Conservation (phyloP, 2,329 filamentous ascomycete species). For the Ploettnerulaceae sp. region DNA sequence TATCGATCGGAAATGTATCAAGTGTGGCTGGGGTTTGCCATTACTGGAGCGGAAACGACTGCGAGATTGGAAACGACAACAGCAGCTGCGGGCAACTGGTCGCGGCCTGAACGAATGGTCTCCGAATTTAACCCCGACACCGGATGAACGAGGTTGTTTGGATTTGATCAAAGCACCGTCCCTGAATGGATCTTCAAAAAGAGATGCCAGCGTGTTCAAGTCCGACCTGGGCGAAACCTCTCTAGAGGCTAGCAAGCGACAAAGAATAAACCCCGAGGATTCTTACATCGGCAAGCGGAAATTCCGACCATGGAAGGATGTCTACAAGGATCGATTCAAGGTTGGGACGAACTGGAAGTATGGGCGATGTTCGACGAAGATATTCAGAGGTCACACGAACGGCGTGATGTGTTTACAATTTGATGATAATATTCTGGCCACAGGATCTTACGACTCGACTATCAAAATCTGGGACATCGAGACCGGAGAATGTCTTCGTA, state of each 20-base stretch:
- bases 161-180: constrained; percentile 9
- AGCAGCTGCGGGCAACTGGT: constrained; percentile 63
- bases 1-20: constrained; percentile 87
- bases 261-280: constrained; percentile 22
- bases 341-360: constrained; percentile 98
- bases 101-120: constrained; percentile 51
- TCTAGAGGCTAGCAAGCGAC: constrained; percentile 24
- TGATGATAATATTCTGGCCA: constrained; percentile 85
- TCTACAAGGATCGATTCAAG: constrained; percentile 92
- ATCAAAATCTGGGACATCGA: constrained; percentile 97
- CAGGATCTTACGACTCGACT: constrained; percentile 90
- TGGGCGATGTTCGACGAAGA: constrained; percentile 77
- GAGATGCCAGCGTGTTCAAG: constrained; percentile 23
- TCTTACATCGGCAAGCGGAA: constrained; percentile 39
- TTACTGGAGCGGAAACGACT: constrained; percentile 83
- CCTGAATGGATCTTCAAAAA: constrained; percentile 24
- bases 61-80: constrained; percentile 72
- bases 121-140: constrained; percentile 44
- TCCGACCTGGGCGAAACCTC: constrained; percentile 9
- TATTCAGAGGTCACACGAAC: constrained; percentile 83
- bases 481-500: constrained; percentile 80
- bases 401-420: constrained; percentile 68
- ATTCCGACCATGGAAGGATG: constrained; percentile 85
- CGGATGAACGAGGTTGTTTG: constrained; percentile 32
- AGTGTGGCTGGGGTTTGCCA: constrained; percentile 93